A percentile compares a stretch with the other conserved stretches of the same genome.
phyloP scores from a whole-genome alignment of 805 yeast genomes.

The Metschnikowia noctiluminum region DNA sequence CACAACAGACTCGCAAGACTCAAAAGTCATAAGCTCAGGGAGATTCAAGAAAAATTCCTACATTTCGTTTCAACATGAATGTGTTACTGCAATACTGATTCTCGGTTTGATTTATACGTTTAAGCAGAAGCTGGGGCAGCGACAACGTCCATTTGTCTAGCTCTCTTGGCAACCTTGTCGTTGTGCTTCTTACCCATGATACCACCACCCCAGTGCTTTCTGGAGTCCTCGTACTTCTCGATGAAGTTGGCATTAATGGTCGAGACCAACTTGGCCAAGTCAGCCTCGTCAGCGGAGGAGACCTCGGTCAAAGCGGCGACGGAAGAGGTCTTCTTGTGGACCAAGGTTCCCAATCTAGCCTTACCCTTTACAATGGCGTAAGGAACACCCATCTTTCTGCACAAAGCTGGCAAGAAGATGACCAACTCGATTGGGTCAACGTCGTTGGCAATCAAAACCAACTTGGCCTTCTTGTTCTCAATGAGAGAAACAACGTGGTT shows the following conservation, averaged over 20 bases:
- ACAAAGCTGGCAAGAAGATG: constrained; percentile 95
- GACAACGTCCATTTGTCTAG: constrained; percentile 48
- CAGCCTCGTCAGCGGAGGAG: constrained; percentile 89
- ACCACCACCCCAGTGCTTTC: constrained; percentile 99
- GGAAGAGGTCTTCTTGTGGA: constrained; percentile 95
- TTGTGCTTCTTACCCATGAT: constrained; percentile 91
- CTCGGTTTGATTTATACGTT: constrained; percentile 3
- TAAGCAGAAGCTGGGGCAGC: constrained; percentile 30
- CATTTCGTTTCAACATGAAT: background rate
- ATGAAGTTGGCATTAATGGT: constrained; percentile 90
- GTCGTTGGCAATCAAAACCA: constrained; percentile 96
- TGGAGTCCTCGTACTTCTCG: constrained; percentile 91
- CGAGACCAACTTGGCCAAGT: constrained; percentile 87
- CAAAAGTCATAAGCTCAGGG: too few relatives aligned
- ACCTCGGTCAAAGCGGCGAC: constrained; percentile 98
- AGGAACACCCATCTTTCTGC: constrained; percentile 99
- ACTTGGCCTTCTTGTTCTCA: constrained; percentile 98
- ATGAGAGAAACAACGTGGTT: constrained; percentile 97
- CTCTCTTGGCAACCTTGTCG: constrained; percentile 77
- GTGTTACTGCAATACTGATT: constrained; percentile 1
- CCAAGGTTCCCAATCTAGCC: constrained; percentile 96
- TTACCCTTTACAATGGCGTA: constrained; percentile 98
- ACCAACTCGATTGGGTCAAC: constrained; percentile 99
- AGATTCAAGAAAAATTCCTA: too few relatives aligned
- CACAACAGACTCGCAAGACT: too few relatives aligned